Conservation (phyloP, 495 filamentous ascomycete species). For the Tuber melanosporum region DNA sequence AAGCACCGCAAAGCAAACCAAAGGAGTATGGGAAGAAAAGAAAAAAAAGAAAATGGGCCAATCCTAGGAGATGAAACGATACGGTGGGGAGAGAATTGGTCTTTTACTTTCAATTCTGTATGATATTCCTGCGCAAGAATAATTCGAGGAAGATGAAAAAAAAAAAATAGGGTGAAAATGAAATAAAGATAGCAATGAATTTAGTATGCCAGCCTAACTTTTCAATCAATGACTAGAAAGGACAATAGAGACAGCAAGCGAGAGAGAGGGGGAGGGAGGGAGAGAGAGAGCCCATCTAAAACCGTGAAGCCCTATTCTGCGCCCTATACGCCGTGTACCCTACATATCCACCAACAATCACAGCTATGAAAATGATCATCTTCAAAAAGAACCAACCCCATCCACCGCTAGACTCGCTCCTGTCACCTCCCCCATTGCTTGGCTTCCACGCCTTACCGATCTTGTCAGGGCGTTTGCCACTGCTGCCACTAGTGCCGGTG, state of each 20-base stretch:
- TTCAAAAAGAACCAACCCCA: slow-evolving; percentile 94
- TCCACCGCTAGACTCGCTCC: slow-evolving; percentile 48
- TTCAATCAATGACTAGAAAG: background rate
- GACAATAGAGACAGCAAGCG: background rate
- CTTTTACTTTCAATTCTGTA: slow-evolving; percentile 17
- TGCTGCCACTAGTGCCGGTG: slow-evolving; percentile 43
- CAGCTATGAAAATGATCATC: slow-evolving; percentile 66
- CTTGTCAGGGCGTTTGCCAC: slow-evolving; percentile 39
- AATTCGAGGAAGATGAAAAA: background rate
- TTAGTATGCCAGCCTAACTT: background rate
- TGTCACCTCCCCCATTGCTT: slow-evolving; percentile 11
- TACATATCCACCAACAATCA: slow-evolving; percentile 65
- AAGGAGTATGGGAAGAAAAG: background rate
- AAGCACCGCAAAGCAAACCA: background rate
- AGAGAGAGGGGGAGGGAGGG: background rate
- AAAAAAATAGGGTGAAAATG: slow-evolving; percentile 8
- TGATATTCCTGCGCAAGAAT: background rate
- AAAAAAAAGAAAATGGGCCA: slow-evolving; percentile 6
- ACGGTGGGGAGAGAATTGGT: background rate
- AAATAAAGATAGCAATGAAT: background rate
- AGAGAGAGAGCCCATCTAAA: slow-evolving; percentile 48
- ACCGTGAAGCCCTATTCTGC: slow-evolving; percentile 67
- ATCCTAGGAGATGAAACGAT: slow-evolving; percentile 2
- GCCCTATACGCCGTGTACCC: slow-evolving; percentile 77
- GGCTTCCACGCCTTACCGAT: slow-evolving; percentile 18